These are phyloP conservation scores for Rubus parviflorus DNA, from an alignment of 306 rosid species.

Conservation along the genomic window DNA sequence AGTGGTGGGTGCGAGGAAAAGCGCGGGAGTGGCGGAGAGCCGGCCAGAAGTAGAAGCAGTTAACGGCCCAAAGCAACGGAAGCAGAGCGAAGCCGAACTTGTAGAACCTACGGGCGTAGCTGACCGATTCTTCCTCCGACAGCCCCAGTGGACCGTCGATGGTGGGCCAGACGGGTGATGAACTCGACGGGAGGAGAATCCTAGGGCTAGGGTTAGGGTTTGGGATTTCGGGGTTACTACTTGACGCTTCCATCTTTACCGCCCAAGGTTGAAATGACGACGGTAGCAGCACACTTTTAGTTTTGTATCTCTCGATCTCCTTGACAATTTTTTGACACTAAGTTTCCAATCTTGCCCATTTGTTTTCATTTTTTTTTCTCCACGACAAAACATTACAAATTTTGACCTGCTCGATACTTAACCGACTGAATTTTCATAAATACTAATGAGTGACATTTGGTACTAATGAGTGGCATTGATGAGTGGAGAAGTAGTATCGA, in stretches of 20 bases:
- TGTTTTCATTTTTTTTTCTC: too few species aligned
- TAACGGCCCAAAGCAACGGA: conserved; percentile 92
- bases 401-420: too few species aligned
- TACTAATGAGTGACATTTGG: too few species aligned
- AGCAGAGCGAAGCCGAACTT: conserved; percentile 77
- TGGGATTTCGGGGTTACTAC: conserved; percentile 3
- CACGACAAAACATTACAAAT: too few species aligned
- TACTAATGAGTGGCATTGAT: too few species aligned
- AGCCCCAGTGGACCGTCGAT: conserved; percentile 76
- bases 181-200: conserved; percentile 26
- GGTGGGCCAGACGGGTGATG: conserved; percentile 74
- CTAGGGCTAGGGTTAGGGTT: conserved; percentile 31
- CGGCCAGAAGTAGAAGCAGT: conserved; percentile 98
- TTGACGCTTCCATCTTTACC: background rate
- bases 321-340: too few species aligned
- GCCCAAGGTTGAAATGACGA: background rate
- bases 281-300: too few species aligned
- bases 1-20: conserved; percentile 76
- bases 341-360: too few species aligned
- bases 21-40: conserved; percentile 75
- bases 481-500: too few species aligned
- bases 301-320: too few species aligned
- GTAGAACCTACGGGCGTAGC: conserved; percentile 74
- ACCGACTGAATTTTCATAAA: too few species aligned
- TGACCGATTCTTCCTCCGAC: conserved; percentile 74